phyloP scores from a whole-genome alignment of 331 rosid species.

The Saraca asoca region DNA sequence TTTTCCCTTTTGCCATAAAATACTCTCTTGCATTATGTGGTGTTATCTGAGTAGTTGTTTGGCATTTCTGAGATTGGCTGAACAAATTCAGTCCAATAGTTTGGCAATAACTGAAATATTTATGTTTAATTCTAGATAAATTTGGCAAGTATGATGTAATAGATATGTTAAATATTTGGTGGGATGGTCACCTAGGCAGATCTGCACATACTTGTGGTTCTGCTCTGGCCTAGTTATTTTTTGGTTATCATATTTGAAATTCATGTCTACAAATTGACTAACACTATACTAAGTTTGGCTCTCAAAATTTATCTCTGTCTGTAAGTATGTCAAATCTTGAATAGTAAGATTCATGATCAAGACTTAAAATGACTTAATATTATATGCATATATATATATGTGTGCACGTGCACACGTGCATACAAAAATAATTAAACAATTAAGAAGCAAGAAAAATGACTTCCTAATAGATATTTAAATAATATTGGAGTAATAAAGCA shows the following conservation, averaged over 20 bases:
- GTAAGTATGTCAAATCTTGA: too few species aligned
- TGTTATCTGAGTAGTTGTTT: background rate
- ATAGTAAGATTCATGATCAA: too few species aligned
- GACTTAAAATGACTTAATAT: too few species aligned
- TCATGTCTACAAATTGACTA: background rate
- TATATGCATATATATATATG: too few species aligned
- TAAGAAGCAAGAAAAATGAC: too few species aligned
- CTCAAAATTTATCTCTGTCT: too few species aligned
- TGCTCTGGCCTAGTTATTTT: background rate
- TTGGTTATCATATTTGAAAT: background rate
- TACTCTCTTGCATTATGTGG: conserved; percentile 4
- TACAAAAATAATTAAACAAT: too few species aligned
- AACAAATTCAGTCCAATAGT: conserved; percentile 8
- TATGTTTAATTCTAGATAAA: conserved; percentile 19
- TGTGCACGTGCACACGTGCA: too few species aligned
- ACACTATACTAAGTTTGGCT: background rate
- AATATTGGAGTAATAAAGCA: too few species aligned
- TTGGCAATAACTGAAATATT: conserved; percentile 17
- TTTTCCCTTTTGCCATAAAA: background rate
- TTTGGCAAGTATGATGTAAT: background rate
- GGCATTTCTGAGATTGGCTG: background rate
- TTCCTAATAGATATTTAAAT: too few species aligned
- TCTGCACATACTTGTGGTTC: conserved; percentile 11
- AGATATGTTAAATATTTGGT: background rate
- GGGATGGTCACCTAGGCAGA: conserved; percentile 5